Conservation (phyloP, 2,329 filamentous ascomycete species). For the Aspergillus persii region DNA sequence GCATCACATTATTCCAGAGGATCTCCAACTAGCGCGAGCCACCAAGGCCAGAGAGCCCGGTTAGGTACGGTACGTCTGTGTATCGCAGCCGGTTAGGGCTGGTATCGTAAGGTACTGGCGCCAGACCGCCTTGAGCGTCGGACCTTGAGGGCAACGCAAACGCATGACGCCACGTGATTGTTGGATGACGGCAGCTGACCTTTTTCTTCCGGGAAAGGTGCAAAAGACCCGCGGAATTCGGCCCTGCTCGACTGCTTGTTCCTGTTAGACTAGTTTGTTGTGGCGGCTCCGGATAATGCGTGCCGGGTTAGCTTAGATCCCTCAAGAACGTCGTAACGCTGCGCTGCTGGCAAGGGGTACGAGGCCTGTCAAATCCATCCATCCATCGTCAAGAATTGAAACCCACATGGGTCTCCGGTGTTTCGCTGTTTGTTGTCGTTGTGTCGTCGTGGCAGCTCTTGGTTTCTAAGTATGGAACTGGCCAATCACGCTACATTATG, state of each 20-base stretch:
- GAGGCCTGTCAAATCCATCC: neutral
- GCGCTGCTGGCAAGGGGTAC: neutral
- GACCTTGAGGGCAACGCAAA: slow-evolving; percentile 10
- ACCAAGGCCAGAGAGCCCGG: neutral
- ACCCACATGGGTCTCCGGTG: neutral
- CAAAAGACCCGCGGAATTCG: neutral
- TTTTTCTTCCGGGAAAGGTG: neutral
- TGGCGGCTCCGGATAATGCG: neutral
- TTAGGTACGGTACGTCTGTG: slow-evolving; percentile 18
- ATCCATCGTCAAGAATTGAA: neutral
- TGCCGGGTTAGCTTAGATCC: neutral
- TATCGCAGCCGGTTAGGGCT: slow-evolving; percentile 17
- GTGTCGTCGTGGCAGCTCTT: neutral
- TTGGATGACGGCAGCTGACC: slow-evolving; percentile 25
- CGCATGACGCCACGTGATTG: slow-evolving; percentile 31
- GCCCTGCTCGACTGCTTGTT: too few relatives aligned
- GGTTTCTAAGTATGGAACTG: slow-evolving; percentile 9
- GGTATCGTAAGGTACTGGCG: slow-evolving; percentile 6
- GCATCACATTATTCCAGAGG: slow-evolving; percentile 17
- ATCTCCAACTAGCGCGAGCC: slow-evolving; percentile 25
- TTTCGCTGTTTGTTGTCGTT: neutral
- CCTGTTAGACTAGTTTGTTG: too few relatives aligned
- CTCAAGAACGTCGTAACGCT: neutral
- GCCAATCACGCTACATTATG: slow-evolving; percentile 3
- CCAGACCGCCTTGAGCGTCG: slow-evolving; percentile 14